Evolutionary conservation across 495 filamentous ascomycete genomes (phyloP).

Genomic region (Aspergillus indologenus): DNA sequence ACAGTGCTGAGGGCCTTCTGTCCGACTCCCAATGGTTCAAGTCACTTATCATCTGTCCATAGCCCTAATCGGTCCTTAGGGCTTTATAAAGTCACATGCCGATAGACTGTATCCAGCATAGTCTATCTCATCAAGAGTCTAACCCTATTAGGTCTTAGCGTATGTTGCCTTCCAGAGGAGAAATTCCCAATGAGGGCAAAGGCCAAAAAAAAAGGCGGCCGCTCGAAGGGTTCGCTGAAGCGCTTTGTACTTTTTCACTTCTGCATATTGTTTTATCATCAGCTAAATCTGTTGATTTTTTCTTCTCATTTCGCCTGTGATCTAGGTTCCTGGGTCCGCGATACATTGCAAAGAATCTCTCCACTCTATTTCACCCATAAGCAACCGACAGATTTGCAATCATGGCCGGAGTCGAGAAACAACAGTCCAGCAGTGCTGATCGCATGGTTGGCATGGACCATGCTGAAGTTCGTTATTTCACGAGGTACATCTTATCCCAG

Average conservation of each 20-base stretch:
- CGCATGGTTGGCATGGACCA: conserved; percentile 66
- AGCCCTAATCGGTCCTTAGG: conserved; percentile 21
- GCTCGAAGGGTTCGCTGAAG: conserved; percentile 18
- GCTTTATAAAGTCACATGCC: conserved; percentile 20
- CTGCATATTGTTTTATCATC: conserved; percentile 6
- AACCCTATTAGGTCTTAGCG: conserved; percentile 11
- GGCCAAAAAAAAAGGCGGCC: conserved; percentile 36
- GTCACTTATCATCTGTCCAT: too few relatives aligned
- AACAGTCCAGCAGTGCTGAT: conserved; percentile 44
- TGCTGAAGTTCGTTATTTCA: conserved; percentile 95
- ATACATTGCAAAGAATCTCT: background rate
- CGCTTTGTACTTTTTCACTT: conserved; percentile 19
- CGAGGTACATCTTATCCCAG: conserved; percentile 55
- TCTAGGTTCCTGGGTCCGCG: background rate
- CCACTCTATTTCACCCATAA: background rate
- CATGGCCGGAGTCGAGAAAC: conserved; percentile 33
- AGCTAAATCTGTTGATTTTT: conserved; percentile 10
- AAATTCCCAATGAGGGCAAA: conserved; percentile 25
- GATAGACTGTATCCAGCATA: conserved; percentile 5
- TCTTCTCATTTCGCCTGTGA: conserved; percentile 8
- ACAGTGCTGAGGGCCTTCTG: too few relatives aligned
- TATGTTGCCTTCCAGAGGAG: conserved; percentile 15
- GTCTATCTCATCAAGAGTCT: background rate
- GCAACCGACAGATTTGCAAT: conserved; percentile 14
- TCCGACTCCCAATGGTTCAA: too few relatives aligned